These are phyloP conservation scores for Hypoxylon sp. DNA, from an alignment of 2,329 filamentous ascomycete genomes.

Conservation along the genomic window DNA sequence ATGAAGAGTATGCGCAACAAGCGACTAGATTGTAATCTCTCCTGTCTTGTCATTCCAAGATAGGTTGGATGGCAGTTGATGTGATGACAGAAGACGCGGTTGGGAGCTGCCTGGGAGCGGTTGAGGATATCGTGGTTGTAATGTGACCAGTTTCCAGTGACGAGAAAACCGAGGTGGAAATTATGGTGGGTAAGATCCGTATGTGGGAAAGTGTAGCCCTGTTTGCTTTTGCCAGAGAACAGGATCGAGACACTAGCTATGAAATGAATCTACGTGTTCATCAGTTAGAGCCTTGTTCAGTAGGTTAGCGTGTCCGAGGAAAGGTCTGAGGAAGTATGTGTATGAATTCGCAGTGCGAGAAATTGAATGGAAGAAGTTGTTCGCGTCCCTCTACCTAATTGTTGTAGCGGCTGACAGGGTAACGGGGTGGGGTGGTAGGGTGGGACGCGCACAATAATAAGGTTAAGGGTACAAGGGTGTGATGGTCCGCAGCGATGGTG, in stretches of 20 bases:
- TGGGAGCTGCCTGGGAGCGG: not conserved
- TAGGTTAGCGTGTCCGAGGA: not conserved
- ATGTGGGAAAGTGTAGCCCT: not conserved
- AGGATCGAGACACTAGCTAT: conserved; percentile 6
- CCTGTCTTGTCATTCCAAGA: conserved; percentile 37
- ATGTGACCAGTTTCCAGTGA: conserved; percentile 3
- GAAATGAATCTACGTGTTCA: conserved; percentile 2
- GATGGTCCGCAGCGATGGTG: conserved; percentile 25
- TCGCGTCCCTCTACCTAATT: conserved; percentile 26
- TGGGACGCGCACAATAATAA: conserved; percentile 31
- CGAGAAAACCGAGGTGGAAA: conserved; percentile 3
- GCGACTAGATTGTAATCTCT: conserved; percentile 12
- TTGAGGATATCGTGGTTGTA: not conserved
- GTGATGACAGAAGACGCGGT: conserved; percentile 4
- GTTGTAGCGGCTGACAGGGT: conserved; percentile 32
- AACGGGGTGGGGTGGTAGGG: conserved; percentile 31
- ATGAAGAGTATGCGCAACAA: conserved; percentile 20
- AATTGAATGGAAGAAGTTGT: conserved; percentile 12
- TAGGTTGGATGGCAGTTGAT: not conserved
- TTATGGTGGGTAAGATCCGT: conserved; percentile 3
- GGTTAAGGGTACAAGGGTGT: conserved; percentile 16
- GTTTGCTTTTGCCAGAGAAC: conserved; percentile 14
- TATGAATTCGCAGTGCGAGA: conserved; percentile 8
- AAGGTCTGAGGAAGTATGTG: conserved; percentile 7
- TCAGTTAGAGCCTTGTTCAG: not conserved